Evolutionary conservation across 345 rosid genomes (phyloP).

Genomic region (Heritiera littoralis): DNA sequence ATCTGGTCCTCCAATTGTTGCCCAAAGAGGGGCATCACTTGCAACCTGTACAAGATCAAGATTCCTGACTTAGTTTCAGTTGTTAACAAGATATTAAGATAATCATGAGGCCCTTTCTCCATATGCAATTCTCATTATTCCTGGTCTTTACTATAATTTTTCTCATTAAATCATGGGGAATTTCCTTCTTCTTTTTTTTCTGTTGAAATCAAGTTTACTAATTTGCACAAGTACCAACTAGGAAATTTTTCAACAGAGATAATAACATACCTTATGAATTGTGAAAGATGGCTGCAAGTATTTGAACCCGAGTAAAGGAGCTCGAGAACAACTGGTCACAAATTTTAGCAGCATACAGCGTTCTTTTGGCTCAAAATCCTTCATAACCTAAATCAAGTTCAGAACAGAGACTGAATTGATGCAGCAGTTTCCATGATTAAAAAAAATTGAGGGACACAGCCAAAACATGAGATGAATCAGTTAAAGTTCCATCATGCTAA

Average conservation of each 20-base stretch:
- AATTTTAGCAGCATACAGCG: conserved; percentile 94
- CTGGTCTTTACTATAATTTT: not conserved
- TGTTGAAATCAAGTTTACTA: not conserved
- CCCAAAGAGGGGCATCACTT: conserved; percentile 91
- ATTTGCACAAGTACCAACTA: not conserved
- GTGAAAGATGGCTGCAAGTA: conserved; percentile 92
- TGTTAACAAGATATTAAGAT: not conserved
- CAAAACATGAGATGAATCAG: conserved; percentile 3
- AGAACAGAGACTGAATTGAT: conserved; percentile 1
- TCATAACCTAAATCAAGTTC: conserved; percentile 61
- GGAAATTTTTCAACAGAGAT: not conserved
- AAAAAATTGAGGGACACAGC: not conserved
- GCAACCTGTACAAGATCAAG: conserved; percentile 55
- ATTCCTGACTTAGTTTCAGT: conserved; percentile 17
- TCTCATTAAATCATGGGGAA: not conserved
- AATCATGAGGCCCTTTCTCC: not conserved
- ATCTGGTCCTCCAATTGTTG: conserved; percentile 91
- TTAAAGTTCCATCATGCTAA: conserved; percentile 8
- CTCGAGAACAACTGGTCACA: conserved; percentile 96
- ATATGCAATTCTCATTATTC: not conserved
- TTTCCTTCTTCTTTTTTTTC: not conserved
- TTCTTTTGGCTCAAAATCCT: conserved; percentile 79
- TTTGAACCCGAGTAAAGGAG: conserved; percentile 93
- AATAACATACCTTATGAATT: conserved; percentile 71
- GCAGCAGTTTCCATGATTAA: conserved; percentile 10